Conservation (phyloP, 805 yeast species). For the Kluyveromyces lactis region DNA sequence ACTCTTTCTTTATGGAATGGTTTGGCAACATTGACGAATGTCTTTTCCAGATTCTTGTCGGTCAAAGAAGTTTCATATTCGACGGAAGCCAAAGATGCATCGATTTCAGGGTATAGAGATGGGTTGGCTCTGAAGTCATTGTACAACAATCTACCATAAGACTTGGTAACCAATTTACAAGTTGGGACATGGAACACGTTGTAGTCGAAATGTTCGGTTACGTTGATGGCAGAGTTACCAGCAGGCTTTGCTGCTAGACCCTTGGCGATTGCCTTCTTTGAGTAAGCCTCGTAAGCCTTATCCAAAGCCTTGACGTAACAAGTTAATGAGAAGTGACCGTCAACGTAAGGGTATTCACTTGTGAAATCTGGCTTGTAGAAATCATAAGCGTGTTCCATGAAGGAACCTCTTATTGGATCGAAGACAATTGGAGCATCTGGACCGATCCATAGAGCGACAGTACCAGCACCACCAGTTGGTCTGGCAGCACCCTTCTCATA, state of each 20-base stretch:
- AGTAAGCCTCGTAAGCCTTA: constrained; percentile 73
- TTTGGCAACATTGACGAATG: constrained; percentile 72
- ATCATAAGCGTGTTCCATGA: constrained; percentile 95
- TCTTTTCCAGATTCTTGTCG: constrained; percentile 78
- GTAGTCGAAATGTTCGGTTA: constrained; percentile 74
- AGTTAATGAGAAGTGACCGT: constrained; percentile 89
- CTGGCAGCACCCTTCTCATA: constrained; percentile 96
- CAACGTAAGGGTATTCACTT: constrained; percentile 93
- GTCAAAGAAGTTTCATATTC: constrained; percentile 71
- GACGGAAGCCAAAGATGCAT: constrained; percentile 38
- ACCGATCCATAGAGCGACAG: constrained; percentile 89
- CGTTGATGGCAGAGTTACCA: constrained; percentile 52
- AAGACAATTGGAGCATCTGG: constrained; percentile 96
- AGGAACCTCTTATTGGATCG: constrained; percentile 82
- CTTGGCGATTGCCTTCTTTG: constrained; percentile 57
- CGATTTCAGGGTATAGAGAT: constrained; percentile 52
- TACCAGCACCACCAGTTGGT: constrained; percentile 99
- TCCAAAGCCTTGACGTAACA: constrained; percentile 95
- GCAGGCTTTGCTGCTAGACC: constrained; percentile 38
- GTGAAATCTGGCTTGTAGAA: constrained; percentile 97
- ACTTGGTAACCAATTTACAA: constrained; percentile 88
- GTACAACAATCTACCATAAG: constrained; percentile 85
- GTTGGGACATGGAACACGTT: constrained; percentile 97
- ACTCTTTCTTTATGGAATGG: constrained; percentile 59
- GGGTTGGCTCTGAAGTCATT: constrained; percentile 78